These are phyloP conservation scores for Nakaseomyces nivariensis DNA, from an alignment of 1,139 yeast genomes.

Conservation along the genomic window DNA sequence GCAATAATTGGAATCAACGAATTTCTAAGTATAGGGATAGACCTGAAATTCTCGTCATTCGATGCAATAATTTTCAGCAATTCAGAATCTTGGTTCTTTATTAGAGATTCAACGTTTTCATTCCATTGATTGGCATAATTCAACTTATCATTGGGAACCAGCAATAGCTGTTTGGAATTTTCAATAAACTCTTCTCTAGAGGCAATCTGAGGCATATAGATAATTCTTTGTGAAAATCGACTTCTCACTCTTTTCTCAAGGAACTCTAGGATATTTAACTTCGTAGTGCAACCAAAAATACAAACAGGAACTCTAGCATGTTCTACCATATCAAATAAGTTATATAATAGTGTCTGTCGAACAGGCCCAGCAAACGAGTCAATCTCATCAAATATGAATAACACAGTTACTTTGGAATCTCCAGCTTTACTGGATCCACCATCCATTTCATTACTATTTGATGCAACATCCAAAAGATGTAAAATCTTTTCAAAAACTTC, in stretches of 20 bases:
- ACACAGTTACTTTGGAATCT: constrained; percentile 41
- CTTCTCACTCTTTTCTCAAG: constrained; percentile 87
- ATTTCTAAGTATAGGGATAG: constrained; percentile 46
- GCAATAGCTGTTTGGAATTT: constrained; percentile 29
- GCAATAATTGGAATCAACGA: constrained; percentile 38
- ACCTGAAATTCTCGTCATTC: constrained; percentile 52
- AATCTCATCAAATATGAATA: constrained; percentile 77
- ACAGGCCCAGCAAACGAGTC: constrained; percentile 64
- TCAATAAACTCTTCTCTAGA: constrained; percentile 36
- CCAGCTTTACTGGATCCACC: constrained; percentile 12
- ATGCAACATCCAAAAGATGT: constrained; percentile 34
- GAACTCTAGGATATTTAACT: constrained; percentile 64
- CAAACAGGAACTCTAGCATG: constrained; percentile 68
- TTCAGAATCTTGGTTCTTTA: constrained; percentile 25
- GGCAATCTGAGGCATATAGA: constrained; percentile 46
- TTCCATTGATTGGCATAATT: constrained; percentile 41
- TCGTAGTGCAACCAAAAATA: constrained; percentile 71
- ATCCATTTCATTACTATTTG: constrained; percentile 13
- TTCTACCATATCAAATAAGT: constrained; percentile 76
- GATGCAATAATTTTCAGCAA: constrained; percentile 34
- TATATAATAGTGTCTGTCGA: constrained; percentile 77
- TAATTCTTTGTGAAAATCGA: constrained; percentile 73
- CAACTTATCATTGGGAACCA: constrained; percentile 16
- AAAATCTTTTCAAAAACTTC: constrained; percentile 45
- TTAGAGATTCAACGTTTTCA: constrained; percentile 30